Conservation (phyloP, 148 eudicot genomes). For the Selenicereus undatus region DNA sequence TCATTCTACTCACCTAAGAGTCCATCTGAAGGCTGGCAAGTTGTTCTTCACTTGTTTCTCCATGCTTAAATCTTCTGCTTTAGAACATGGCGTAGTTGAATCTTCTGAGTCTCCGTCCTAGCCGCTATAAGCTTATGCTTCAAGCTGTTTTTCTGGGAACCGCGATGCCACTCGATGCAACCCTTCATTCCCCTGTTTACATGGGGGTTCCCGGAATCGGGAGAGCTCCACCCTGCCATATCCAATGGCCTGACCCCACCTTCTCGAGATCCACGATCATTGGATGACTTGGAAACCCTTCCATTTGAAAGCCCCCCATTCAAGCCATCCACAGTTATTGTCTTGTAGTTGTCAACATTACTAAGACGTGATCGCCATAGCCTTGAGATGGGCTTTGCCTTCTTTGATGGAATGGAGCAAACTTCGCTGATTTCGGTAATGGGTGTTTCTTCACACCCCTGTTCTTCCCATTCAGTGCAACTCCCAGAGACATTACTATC, state of each 20-base stretch:
- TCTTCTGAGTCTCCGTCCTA: constrained; percentile 71
- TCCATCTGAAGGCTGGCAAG: neutral
- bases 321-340: constrained; percentile 49
- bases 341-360: constrained; percentile 56
- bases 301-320: constrained; percentile 56
- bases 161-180: constrained; percentile 78
- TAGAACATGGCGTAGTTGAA: constrained; percentile 75
- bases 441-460: constrained; percentile 48
- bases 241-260: constrained; percentile 40
- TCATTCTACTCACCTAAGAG: neutral
- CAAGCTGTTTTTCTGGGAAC: constrained; percentile 60
- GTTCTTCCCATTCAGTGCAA: constrained; percentile 61
- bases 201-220: constrained; percentile 44
- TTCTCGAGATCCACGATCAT: constrained; percentile 35
- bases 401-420: constrained; percentile 43
- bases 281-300: constrained; percentile 61
- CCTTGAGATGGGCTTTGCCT: constrained; percentile 58
- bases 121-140: constrained; percentile 80
- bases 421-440: constrained; percentile 69
- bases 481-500: constrained; percentile 49
- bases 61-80: constrained; percentile 25
- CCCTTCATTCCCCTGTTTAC: constrained; percentile 68
- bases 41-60: neutral
- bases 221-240: constrained; percentile 50
- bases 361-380: constrained; percentile 60